Percentiles rank a stretch among this genome's conserved stretches.
These are phyloP conservation scores for Castanopsis chinensis DNA, from an alignment of 306 rosid genomes.

Conservation along the genomic window DNA sequence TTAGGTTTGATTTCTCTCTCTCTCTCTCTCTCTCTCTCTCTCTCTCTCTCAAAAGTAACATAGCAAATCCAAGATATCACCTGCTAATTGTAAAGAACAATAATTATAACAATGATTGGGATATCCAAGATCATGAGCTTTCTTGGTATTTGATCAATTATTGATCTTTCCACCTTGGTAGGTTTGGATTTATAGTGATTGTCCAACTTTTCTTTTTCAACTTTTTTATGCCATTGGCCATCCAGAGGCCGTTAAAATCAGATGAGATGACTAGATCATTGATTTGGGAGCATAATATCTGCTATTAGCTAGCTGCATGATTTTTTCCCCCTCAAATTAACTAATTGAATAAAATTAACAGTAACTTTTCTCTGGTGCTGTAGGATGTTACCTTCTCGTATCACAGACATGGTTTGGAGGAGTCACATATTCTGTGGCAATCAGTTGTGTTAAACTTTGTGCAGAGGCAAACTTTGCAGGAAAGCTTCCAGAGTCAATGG, in stretches of 20 bases:
- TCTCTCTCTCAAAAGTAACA: background rate
- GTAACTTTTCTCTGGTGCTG: slow-evolving; percentile 47
- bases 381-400: slow-evolving; percentile 76
- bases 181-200: background rate
- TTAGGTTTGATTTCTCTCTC: background rate
- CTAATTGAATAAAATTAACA: background rate
- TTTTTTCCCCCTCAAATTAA: background rate
- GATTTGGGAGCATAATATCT: background rate
- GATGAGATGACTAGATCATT: background rate
- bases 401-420: slow-evolving; percentile 95
- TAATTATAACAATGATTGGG: background rate
- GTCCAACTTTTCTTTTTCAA: background rate
- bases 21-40: background rate
- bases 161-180: background rate
- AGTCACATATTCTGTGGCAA: slow-evolving; percentile 72
- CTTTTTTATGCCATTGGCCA: background rate
- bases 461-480: slow-evolving; percentile 48
- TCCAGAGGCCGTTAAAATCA: background rate
- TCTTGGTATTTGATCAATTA: background rate
- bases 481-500: slow-evolving; percentile 40
- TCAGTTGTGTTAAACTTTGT: slow-evolving; percentile 60
- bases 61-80: background rate
- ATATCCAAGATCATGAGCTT: background rate
- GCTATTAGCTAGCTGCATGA: background rate
- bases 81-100: background rate